Conservation (phyloP, 768 basidiomycete species). For the Leccinum variicolor region DNA sequence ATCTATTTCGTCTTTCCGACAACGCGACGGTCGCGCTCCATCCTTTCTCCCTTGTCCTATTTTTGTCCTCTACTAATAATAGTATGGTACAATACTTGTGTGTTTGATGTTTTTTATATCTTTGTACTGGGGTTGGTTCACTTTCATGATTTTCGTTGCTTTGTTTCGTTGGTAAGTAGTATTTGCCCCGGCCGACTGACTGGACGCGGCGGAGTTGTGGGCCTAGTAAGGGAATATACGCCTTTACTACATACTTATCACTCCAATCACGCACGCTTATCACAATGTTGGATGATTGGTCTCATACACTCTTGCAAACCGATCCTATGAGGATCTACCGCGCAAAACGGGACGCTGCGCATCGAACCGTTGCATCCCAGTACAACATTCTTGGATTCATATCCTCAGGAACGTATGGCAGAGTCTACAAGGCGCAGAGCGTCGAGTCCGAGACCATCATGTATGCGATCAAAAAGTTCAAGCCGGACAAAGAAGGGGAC, state of each 20-base stretch:
- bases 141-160: neutral
- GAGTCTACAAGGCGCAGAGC: conserved; percentile 96
- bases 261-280: neutral
- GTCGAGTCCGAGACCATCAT: conserved; percentile 64
- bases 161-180: neutral
- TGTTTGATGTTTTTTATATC: no score
- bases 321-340: conserved; percentile 90
- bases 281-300: conserved; percentile 37
- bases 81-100: neutral
- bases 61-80: neutral
- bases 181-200: no score
- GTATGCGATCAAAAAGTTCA: conserved; percentile 99
- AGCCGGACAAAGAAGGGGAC: conserved; percentile 99
- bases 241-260: neutral
- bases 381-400: conserved; percentile 96
- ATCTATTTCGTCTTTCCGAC: neutral
- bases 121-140: neutral
- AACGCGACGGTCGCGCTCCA: neutral
- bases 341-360: conserved; percentile 66
- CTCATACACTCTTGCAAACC: conserved; percentile 32
- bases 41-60: neutral
- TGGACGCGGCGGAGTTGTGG: no score
- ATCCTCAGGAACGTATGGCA: conserved; percentile 95
- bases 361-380: conserved; percentile 69
- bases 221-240: neutral